phyloP scores from a whole-genome alignment of 768 basidiomycete genomes.

The Agrocybe pediades region DNA sequence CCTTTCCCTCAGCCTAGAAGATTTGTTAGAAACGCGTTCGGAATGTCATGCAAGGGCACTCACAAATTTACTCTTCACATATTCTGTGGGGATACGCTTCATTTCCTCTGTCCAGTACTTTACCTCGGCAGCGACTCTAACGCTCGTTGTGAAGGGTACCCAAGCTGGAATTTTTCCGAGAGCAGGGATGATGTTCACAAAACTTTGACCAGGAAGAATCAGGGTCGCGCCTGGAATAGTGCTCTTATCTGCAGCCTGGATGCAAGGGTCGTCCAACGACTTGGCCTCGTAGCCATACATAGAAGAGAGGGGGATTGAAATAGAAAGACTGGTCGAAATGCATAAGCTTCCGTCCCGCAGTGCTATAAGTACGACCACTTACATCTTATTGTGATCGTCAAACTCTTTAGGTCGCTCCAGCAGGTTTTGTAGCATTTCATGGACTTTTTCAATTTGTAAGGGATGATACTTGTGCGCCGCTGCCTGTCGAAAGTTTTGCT shows the following conservation, averaged over 20 bases:
- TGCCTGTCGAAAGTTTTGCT: background rate
- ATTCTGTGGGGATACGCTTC: constrained; percentile 5
- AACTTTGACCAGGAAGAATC: constrained; percentile 8
- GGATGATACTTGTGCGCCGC: background rate
- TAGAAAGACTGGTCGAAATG: constrained; percentile 4
- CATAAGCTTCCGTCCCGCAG: background rate
- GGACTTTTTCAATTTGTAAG: background rate
- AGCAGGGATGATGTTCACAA: constrained; percentile 12
- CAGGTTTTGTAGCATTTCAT: background rate
- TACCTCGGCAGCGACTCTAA: background rate
- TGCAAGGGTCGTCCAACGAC: constrained; percentile 7
- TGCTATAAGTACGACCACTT: background rate
- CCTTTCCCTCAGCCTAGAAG: constrained; percentile 10
- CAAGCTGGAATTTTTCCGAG: constrained; percentile 14
- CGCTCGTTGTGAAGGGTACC: constrained; percentile 12
- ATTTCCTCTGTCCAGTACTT: constrained; percentile 2
- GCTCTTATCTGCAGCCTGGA: constrained; percentile 5
- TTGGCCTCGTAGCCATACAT: constrained; percentile 16
- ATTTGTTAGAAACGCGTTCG: background rate
- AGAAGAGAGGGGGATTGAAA: constrained; percentile 7
- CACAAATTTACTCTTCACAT: constrained; percentile 6
- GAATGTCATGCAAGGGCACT: background rate
- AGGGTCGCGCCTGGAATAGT: constrained; percentile 1
- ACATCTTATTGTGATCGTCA: background rate
- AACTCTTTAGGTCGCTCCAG: background rate